Evolutionary conservation across 1,284 basidiomycete species (phyloP).

Genomic region (Singerocomus inundabilis): DNA sequence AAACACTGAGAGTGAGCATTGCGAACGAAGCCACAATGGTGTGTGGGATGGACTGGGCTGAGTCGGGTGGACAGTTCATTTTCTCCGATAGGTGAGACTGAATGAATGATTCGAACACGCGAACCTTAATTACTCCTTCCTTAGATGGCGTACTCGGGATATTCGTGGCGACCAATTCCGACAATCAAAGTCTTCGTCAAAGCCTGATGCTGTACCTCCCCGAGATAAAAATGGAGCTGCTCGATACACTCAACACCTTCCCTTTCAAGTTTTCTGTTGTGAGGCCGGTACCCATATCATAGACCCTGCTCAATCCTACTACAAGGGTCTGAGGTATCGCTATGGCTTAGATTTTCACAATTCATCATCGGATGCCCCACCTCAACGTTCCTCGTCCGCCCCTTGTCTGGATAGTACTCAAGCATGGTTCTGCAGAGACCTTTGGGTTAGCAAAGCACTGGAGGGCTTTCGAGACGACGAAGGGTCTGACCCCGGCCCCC

Average conservation of each 20-base stretch:
- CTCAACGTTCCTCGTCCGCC: constrained; percentile 69
- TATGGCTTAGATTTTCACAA: constrained; percentile 80
- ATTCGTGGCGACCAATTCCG: constrained; percentile 95
- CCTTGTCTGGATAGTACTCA: constrained; percentile 91
- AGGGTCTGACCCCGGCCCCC: constrained; percentile 34
- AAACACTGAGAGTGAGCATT: constrained; percentile 87
- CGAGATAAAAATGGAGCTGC: constrained; percentile 76
- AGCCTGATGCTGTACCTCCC: constrained; percentile 87
- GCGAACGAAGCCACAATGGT: constrained; percentile 93
- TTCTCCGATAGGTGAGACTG: constrained; percentile 83
- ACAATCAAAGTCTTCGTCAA: constrained; percentile 89
- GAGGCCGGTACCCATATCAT: constrained; percentile 94
- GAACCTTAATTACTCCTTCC: neutral
- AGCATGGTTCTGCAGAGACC: constrained; percentile 93
- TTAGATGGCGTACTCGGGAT: constrained; percentile 90
- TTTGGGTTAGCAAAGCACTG: constrained; percentile 83
- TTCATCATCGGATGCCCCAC: constrained; percentile 56
- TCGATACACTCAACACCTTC: constrained; percentile 86
- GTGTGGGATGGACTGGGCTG: constrained; percentile 98
- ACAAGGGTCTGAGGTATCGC: constrained; percentile 81
- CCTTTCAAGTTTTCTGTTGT: constrained; percentile 97
- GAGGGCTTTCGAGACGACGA: constrained; percentile 65
- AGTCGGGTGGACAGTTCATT: constrained; percentile 93
- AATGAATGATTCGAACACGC: neutral
- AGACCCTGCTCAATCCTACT: constrained; percentile 91